Percentiles rank a stretch among this genome's conserved stretches.
phyloP scores from a whole-genome alignment of 148 eudicot genomes.

The Polygonum aviculare region DNA sequence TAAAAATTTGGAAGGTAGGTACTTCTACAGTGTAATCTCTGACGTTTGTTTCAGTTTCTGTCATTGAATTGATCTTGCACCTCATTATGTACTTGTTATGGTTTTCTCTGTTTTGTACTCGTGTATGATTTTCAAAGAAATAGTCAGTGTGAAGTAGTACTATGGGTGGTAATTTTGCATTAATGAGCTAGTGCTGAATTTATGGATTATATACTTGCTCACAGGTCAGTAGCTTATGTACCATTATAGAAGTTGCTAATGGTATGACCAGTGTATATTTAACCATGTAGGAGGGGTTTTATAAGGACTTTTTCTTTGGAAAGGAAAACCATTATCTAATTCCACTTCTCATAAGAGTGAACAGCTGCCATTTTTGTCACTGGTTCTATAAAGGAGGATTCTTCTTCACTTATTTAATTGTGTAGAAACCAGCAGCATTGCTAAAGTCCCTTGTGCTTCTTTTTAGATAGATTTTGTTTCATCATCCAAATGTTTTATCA shows the following conservation, averaged over 20 bases:
- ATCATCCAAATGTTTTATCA: neutral
- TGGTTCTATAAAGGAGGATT: neutral
- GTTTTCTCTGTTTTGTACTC: neutral
- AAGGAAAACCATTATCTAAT: neutral
- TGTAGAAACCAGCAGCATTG: neutral
- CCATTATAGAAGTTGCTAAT: neutral
- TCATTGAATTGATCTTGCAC: neutral
- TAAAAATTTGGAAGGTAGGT: slow-evolving; percentile 91
- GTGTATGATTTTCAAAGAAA: neutral
- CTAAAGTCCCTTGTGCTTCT: neutral
- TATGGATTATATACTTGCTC: neutral
- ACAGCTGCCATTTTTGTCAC: neutral
- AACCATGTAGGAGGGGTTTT: neutral
- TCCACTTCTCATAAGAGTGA: neutral
- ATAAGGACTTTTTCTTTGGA: neutral
- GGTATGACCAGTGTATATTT: neutral
- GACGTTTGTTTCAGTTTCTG: neutral
- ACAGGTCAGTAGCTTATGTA: neutral
- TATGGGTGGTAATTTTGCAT: neutral
- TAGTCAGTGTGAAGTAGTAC: neutral
- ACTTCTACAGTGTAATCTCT: neutral
- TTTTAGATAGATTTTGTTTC: neutral
- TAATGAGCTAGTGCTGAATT: neutral
- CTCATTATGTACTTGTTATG: neutral
- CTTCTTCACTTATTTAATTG: neutral